Percentiles rank a stretch among this genome's conserved stretches.
Conservation (phyloP, 805 yeast genomes). For the Hanseniaspora mollemarum region DNA sequence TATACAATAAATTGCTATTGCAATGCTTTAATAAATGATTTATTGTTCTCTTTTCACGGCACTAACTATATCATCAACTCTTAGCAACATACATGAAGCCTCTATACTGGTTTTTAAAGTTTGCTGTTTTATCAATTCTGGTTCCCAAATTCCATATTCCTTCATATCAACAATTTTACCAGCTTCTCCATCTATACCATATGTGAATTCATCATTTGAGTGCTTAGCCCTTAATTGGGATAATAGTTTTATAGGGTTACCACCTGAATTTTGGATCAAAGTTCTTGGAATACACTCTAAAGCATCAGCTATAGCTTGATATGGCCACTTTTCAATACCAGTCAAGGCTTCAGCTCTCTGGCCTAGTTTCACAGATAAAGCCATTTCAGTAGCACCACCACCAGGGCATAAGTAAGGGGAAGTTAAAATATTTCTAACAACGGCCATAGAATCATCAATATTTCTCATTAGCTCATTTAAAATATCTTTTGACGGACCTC, state of each 20-base stretch:
- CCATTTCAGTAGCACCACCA: conserved; percentile 99
- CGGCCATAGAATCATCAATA: conserved; percentile 97
- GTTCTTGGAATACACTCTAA: conserved; percentile 98
- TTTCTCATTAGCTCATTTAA: conserved; percentile 93
- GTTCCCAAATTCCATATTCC: conserved; percentile 96
- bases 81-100: conserved; percentile 82
- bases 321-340: conserved; percentile 97
- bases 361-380: conserved; percentile 74
- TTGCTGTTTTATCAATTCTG: conserved; percentile 94
- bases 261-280: conserved; percentile 94
- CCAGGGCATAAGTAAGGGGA: conserved; percentile 96
- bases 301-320: conserved; percentile 97
- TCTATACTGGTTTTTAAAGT: conserved; percentile 96
- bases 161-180: conserved; percentile 95
- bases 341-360: conserved; percentile 86
- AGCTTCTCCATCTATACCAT: conserved; percentile 87
- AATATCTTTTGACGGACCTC: conserved; percentile 96
- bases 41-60: conserved; percentile 62
- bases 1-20: background rate
- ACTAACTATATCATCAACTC: conserved; percentile 96
- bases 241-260: conserved; percentile 79
- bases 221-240: conserved; percentile 93
- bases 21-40: background rate
- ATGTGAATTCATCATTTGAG: conserved; percentile 75
- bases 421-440: conserved; percentile 84